Evolutionary conservation across 108 stramenopile genomes (phyloP), one percentile per base, ranked within the genome.

Genomic region (Cyclotella baltica): DNA sequence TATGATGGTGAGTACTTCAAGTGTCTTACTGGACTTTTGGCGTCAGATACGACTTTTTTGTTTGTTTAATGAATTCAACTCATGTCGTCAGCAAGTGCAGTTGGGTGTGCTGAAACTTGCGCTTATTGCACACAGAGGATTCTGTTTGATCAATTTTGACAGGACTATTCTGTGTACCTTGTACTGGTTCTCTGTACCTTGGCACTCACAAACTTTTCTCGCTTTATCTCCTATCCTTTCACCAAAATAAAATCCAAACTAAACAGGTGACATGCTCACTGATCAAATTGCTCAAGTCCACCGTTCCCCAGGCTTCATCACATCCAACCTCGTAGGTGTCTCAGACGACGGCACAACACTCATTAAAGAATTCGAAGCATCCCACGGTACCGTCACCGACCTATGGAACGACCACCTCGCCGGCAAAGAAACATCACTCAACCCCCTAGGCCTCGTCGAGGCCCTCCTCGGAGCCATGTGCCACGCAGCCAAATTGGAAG

Each of bases 201-300:
- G n/a, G n/a, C n/a, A n/a, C n/a, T n/a, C n/a, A n/a, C n/a, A n/a
- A n/a, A n/a, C n/a, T n/a, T n/a, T n/a, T n/a, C n/a, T n/a, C 19
- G 53, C 5, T n/a, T 11, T 23, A 55, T 23, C 18, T 5, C 4
- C 13, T 16, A 55, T 19, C 87, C 16, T 52, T 53, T 75, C 28
- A 30, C 58, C 4, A 38, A 38, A 23, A 19, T 52, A 50, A 52
- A n/a, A 69, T 69, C 47, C 22, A 33, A 53, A 53, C 11, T 31
- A 1, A 57, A 57, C 31, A 72, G 71, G 71, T 28, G 80, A 83
- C 33, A 89, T 92, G 91, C 85, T 98, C 25, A 98, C 98, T 23
- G 98, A 97, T 88, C 96, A 98, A 83, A 93, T 98, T 85, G 98
- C 98, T 3, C 98, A 98, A 85, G 94, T 98, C 16, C 98, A 98